A percentile compares a stretch with the other conserved stretches of the same genome.
Conservation (phyloP, 164 flowering plant genomes). For the Cinnamomum micranthum region DNA sequence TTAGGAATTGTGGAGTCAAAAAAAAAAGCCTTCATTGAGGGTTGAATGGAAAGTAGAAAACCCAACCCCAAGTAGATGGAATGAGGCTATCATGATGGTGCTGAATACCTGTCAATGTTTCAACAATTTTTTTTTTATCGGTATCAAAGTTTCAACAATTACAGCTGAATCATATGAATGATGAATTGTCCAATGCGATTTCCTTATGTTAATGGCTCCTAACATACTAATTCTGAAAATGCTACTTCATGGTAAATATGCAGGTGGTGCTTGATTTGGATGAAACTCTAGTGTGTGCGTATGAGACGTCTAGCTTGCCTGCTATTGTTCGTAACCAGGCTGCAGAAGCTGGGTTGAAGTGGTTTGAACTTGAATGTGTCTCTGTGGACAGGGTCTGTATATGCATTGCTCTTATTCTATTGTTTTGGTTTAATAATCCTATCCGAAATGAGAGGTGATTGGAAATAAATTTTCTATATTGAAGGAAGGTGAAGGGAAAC, state of each 20-base stretch:
- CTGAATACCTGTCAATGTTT: not conserved
- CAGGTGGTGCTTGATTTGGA: constrained; percentile 97
- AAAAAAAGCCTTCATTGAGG: not conserved
- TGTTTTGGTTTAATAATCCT: not conserved
- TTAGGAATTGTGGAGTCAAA: not conserved
- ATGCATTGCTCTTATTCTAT: constrained; percentile 4
- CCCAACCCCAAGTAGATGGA: not conserved
- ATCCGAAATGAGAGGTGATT: not conserved
- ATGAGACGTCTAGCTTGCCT: constrained; percentile 86
- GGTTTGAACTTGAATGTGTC: constrained; percentile 90
- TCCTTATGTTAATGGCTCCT: not conserved
- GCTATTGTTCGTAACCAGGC: constrained; percentile 62
- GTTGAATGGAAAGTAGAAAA: not conserved
- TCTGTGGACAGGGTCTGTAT: constrained; percentile 75
- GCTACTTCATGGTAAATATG: constrained; percentile 9
- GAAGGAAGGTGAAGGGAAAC: constrained; percentile 85
- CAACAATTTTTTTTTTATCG: no score
- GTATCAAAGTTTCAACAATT: not conserved
- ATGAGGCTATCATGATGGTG: not conserved
- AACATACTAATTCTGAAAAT: not conserved
- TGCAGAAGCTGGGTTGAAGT: constrained; percentile 75
- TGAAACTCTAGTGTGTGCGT: constrained; percentile 90
- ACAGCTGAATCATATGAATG: not conserved
- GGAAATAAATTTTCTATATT: constrained; percentile 10
- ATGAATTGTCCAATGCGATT: not conserved